Evolutionary conservation across 305 asterid genomes (phyloP).

Genomic region (Rubia tinctorum): DNA sequence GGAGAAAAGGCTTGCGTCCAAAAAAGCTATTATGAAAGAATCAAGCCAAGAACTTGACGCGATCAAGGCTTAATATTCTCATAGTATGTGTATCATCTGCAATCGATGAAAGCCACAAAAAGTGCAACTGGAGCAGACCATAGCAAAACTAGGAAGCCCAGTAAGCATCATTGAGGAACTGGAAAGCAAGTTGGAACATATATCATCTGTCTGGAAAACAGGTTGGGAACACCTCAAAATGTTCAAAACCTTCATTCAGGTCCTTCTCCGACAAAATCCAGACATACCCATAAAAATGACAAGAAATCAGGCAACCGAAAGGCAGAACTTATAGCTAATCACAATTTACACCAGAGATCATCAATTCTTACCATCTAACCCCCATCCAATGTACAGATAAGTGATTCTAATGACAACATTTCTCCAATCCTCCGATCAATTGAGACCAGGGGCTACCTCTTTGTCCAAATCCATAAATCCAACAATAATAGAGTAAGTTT

Average conservation of each 20-base stretch:
- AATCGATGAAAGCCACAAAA: slow-evolving; percentile 41
- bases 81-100: slow-evolving; percentile 34
- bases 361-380: slow-evolving; percentile 63
- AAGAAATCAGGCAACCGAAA: no score
- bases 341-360: neutral
- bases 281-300: no score
- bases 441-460: no score
- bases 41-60: slow-evolving; percentile 49
- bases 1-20: slow-evolving; percentile 57
- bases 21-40: slow-evolving; percentile 48
- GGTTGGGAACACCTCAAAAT: slow-evolving; percentile 74
- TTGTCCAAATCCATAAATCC: no score
- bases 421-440: no score
- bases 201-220: no score
- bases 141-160: slow-evolving; percentile 39
- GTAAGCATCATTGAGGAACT: slow-evolving; percentile 40
- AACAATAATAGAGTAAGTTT: no score
- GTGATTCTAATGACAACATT: slow-evolving; percentile 76
- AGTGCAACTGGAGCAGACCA: slow-evolving; percentile 46
- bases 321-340: neutral
- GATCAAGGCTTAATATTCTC: slow-evolving; percentile 48
- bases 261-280: slow-evolving; percentile 97
- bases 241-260: slow-evolving; percentile 81
- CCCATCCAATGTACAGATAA: slow-evolving; percentile 96
- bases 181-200: slow-evolving; percentile 30